Evolutionary conservation across 306 rosid species (phyloP), one percentile per base, ranked within the genome.

Genomic region (Cyamopsis tetragonoloba): DNA sequence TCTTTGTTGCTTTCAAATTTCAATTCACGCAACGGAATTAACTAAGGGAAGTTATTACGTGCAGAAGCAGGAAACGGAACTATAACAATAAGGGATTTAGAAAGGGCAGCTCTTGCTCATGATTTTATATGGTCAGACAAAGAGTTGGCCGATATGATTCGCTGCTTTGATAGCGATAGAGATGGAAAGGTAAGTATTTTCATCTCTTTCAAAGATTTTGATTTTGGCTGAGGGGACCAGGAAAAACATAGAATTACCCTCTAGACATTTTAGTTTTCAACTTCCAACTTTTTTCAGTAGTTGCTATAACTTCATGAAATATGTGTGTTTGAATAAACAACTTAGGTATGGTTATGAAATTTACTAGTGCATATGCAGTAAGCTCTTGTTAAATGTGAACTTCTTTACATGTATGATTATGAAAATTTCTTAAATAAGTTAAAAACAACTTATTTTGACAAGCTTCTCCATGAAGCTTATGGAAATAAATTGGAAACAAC

Each of bases 111-210:
- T n/a, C 64, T 37, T 13, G 83, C 82, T 64, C 96, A 89, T 81
- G 96, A 93, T 79, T 93, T 89, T 82, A 23, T 43, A 11, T 93
- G 96, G 96, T 79, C 89, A 7, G 85, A 83, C 71, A 60, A 77
- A 73, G 98, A 89, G 68, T 69, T 89, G 71, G 65, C 55, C 58
- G 83, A 86, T 74, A 93, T 93, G 98, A 83, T 93, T 67, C 81
- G 44, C 66, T 86, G 58, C 82, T 93, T 93, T 22, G 98, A 93
- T 74, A 74, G 80, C 67, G 91, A 89, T 75, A 80, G 87, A 30
- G 96, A 93, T 72, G 88, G 84, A 39, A 87, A 77, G 93, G 97
- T 93, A 20, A 42, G 82, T 77, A 9, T 63, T 47, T 32, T 22
- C 14, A 7, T 11, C 14, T 23, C 47, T 46, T 72, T 66, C 43